Conservation (phyloP, 2,329 filamentous ascomycete species). For the Endothia cerciana region DNA sequence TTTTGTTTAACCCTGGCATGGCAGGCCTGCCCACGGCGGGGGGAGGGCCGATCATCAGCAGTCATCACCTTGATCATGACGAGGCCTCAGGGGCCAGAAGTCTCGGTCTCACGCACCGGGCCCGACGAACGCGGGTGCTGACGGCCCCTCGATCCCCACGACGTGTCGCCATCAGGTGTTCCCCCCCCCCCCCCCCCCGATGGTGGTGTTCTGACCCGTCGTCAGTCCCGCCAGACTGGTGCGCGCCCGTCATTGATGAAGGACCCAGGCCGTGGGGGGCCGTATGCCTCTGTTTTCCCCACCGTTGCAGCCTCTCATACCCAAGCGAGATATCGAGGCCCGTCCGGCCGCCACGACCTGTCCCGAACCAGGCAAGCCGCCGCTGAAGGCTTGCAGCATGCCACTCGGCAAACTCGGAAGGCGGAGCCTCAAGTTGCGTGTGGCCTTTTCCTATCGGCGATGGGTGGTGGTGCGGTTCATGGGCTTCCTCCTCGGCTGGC, state of each 20-base stretch:
- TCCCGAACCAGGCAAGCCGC: constrained; percentile 19
- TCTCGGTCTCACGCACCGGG: neutral
- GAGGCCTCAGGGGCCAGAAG: neutral
- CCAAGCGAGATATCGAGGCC: constrained; percentile 28
- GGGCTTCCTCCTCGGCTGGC: no score
- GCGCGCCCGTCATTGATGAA: neutral
- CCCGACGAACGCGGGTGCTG: neutral
- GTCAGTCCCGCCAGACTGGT: constrained; percentile 5
- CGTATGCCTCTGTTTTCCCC: constrained; percentile 3
- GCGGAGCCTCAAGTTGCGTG: constrained; percentile 2
- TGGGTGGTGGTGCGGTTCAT: neutral
- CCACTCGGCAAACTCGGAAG: constrained; percentile 22
- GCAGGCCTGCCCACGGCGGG: neutral
- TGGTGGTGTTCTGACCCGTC: constrained; percentile 14
- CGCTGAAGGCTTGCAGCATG: neutral
- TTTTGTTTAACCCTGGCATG: neutral
- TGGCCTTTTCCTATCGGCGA: neutral
- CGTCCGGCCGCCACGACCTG: constrained; percentile 9
- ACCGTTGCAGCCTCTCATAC: constrained; percentile 26
- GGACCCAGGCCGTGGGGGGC: neutral
- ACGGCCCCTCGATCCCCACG: neutral
- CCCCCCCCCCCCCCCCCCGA: no score
- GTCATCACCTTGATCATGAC: constrained; percentile 6
- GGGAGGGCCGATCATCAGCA: constrained; percentile 5
- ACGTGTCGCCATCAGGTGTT: constrained; percentile 11